Conservation (phyloP, 2,329 filamentous ascomycete species). For the Didymosphaeria variabile region DNA sequence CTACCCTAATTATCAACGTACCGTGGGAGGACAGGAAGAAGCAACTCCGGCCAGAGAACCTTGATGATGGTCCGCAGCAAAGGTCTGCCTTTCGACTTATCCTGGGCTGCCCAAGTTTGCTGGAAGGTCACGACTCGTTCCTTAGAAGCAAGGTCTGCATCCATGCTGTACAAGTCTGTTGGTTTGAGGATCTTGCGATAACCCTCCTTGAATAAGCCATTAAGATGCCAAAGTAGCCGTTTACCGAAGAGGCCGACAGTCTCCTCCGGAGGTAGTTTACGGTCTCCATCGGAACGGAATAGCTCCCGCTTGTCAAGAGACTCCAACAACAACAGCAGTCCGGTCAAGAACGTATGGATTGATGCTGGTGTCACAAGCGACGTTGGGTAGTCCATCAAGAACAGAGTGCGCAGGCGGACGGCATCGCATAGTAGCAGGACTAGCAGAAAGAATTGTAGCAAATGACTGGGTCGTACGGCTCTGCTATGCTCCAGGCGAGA, state of each 20-base stretch:
- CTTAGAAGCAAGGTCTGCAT: slow-evolving; percentile 35
- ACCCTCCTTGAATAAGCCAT: slow-evolving; percentile 41
- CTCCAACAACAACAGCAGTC: slow-evolving; percentile 35
- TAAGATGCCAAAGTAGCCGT: slow-evolving; percentile 50
- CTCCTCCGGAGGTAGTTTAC: slow-evolving; percentile 45
- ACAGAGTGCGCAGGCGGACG: slow-evolving; percentile 35
- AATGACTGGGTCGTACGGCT: slow-evolving; percentile 34
- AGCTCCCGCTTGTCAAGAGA: slow-evolving; percentile 37
- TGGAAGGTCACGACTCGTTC: slow-evolving; percentile 26
- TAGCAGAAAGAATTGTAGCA: slow-evolving; percentile 41
- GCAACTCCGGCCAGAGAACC: slow-evolving; percentile 31
- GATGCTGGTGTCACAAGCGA: slow-evolving; percentile 24
- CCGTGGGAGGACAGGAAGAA: slow-evolving; percentile 32
- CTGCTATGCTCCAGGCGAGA: slow-evolving; percentile 39
- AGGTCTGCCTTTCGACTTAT: slow-evolving; percentile 16
- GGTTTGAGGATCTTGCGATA: slow-evolving; percentile 37
- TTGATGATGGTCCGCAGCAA: slow-evolving; percentile 26
- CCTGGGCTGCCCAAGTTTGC: slow-evolving; percentile 24
- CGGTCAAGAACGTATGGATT: slow-evolving; percentile 31
- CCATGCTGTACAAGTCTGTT: slow-evolving; percentile 32
- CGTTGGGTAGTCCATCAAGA: slow-evolving; percentile 30
- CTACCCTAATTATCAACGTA: not conserved
- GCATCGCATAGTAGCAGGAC: slow-evolving; percentile 37
- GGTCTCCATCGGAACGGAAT: slow-evolving; percentile 27
- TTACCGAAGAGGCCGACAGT: slow-evolving; percentile 48